Evolutionary conservation across 208 protist species (phyloP), one percentile per base, ranked within the genome.

Genomic region (Borovskyia barvae): DNA sequence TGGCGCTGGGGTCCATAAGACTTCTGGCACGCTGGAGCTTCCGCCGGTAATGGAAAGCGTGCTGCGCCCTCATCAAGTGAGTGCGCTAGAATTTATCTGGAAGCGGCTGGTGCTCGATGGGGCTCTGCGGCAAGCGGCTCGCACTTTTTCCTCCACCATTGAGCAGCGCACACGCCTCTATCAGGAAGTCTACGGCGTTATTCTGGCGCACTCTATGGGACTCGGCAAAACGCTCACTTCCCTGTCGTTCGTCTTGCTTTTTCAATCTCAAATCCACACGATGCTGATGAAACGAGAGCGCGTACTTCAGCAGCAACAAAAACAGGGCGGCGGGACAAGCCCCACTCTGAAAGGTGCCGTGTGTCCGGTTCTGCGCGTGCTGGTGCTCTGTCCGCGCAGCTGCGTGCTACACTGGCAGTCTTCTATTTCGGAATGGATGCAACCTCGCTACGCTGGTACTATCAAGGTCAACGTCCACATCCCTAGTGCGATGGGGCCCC

Each of bases 171-270:
- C 71, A 6, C 64, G 52, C 30, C 54, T 89, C 36, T 75, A 73
- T 35, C 79, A 81, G 29, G 67, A 82, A 50, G 50, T 91, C 2
- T 86, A 77, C 66, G 89, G 89, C 17, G 82, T 69, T 32, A 82
- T 92, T 36, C 45, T 95, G n/a, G 82, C 75, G 2, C 89, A 95
- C 72, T 95, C 89, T 4, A 95, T 95, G 89, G 89, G 89, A 6
- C 78, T 95, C 5, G 89, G 89, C 42, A 95, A 95, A 55, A 92
- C 89, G 15, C 57, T 92, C n/a, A 91, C 82, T 3, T 71, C 77
- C 1, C 45, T 95, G 15, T 68, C 66, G 35, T 95, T 95, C 54
- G 29, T 90, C 6, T 43, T 86, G 20, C 63, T 94, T 2, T 48
- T 94, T 9, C 84, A 94, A 65, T 66, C 70, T 19, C 72, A 83